Evolutionary conservation across 257 asterid genomes (phyloP), one percentile per base, ranked within the genome.

Genomic region (Fraxinus pennsylvanica): DNA sequence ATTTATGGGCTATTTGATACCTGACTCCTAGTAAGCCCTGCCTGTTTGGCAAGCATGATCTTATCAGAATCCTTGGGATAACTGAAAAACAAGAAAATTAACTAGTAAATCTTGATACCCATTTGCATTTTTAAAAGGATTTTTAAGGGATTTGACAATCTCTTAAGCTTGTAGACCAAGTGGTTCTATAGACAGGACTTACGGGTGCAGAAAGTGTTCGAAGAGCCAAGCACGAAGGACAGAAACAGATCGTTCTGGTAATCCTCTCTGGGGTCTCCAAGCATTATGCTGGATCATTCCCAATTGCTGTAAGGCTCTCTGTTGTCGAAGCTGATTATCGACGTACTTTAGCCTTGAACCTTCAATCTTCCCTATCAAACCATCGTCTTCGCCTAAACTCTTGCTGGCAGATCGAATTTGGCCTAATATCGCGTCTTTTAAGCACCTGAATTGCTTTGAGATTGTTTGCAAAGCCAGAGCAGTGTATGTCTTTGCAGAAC

Each of bases 201-300:
- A 93, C 99, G 99, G 99, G 74, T 95, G 99, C 79, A 95, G 97
- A 84, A 95, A 95, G 85, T 95, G 98, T 83, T 95, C 98, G 74
- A 95, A 95, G 19, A 95, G 97, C 99, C 99, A 95, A 47, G 99
- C 94, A 1, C 99, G 98, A 68, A 95, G 98, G 27, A 95, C 94
- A 2, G 98, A 93, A 63, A 95, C 99, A 29, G 99, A 91, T 1
- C 97, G 85, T 76, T 95, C 99, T 1, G 99, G 99, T 83, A 95
- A 87, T 54, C 99, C 99, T 84, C 99, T 80, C 77, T 93, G 99
- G 73, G 99, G 99, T 85, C 99, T 93, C 99, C 99, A 95, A 81
- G 99, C 99, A 84, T 93, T 95, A 74, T 93, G 96, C 78, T 91
- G 99, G 87, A 93, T 89, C 99, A 95, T 93, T 85, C 99, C 99